These are phyloP conservation scores for Quercus glauca DNA, from an alignment of 306 rosid genomes.

Conservation along the genomic window DNA sequence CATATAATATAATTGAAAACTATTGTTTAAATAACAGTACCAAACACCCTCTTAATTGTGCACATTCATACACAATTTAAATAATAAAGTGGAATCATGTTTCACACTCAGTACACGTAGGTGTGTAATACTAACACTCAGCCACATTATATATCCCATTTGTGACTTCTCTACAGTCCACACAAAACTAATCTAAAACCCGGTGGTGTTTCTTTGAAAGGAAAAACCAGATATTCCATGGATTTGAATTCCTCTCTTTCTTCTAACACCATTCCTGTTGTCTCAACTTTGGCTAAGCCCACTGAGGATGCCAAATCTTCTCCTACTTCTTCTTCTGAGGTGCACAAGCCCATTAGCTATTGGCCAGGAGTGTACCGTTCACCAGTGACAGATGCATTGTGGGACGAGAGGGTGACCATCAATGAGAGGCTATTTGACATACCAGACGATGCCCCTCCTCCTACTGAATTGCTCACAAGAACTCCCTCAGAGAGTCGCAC, in stretches of 20 bases:
- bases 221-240: conserved; percentile 24
- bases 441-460: conserved; percentile 84
- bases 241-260: conserved; percentile 49
- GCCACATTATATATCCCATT: too few species aligned
- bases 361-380: conserved; percentile 99
- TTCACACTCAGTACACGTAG: too few species aligned
- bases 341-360: conserved; percentile 59
- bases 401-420: conserved; percentile 73
- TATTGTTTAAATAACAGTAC: too few species aligned
- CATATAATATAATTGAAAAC: too few species aligned
- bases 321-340: conserved; percentile 5
- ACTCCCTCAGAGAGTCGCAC: conserved; percentile 87
- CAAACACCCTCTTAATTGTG: fast-evolving
- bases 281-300: conserved; percentile 39
- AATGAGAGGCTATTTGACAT: conserved; percentile 79
- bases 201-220: too few species aligned
- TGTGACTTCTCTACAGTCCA: too few species aligned
- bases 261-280: conserved; percentile 58
- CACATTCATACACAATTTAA: too few species aligned
- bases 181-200: too few species aligned
- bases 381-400: conserved; percentile 85
- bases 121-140: too few species aligned
- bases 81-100: too few species aligned
- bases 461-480: conserved; percentile 72
- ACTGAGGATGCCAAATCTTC: neutral